These are phyloP conservation scores for Candida alai DNA, from an alignment of 805 yeast genomes.

Conservation along the genomic window DNA sequence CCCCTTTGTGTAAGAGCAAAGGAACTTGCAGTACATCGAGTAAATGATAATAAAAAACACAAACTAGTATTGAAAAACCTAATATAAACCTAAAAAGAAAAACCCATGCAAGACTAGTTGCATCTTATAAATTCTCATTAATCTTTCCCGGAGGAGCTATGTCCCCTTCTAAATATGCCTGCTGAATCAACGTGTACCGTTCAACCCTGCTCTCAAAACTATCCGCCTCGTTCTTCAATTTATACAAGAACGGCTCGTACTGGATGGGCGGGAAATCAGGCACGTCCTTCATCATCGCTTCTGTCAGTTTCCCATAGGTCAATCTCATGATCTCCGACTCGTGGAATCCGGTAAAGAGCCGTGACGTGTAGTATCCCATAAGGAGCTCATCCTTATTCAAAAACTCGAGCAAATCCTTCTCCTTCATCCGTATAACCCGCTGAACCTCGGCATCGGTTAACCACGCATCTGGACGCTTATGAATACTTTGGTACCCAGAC, in stretches of 20 bases:
- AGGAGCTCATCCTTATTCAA: constrained; percentile 25
- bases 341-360: constrained; percentile 25
- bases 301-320: constrained; percentile 15
- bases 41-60: not conserved
- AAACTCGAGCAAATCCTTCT: constrained; percentile 20
- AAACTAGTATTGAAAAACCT: too few species aligned
- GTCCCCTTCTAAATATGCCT: constrained; percentile 10
- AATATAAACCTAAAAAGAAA: too few species aligned
- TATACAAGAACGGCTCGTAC: constrained; percentile 25
- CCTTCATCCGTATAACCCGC: constrained; percentile 9
- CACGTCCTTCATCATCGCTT: constrained; percentile 11
- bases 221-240: constrained; percentile 17
- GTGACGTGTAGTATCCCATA: constrained; percentile 19
- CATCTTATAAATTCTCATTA: too few species aligned
- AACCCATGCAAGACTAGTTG: too few species aligned
- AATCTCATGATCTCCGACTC: constrained; percentile 24
- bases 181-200: constrained; percentile 16
- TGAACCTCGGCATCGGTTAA: constrained; percentile 11
- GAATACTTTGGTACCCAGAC: not conserved
- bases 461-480: not conserved
- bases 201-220: constrained; percentile 26
- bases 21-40: not conserved
- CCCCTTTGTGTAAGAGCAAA: too few species aligned
- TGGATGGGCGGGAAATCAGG: constrained; percentile 30
- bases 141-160: not conserved